Evolutionary conservation across 2,329 filamentous ascomycete species (phyloP), one percentile per base, ranked within the genome.

Genomic region (Rugonectria rugulosa): DNA sequence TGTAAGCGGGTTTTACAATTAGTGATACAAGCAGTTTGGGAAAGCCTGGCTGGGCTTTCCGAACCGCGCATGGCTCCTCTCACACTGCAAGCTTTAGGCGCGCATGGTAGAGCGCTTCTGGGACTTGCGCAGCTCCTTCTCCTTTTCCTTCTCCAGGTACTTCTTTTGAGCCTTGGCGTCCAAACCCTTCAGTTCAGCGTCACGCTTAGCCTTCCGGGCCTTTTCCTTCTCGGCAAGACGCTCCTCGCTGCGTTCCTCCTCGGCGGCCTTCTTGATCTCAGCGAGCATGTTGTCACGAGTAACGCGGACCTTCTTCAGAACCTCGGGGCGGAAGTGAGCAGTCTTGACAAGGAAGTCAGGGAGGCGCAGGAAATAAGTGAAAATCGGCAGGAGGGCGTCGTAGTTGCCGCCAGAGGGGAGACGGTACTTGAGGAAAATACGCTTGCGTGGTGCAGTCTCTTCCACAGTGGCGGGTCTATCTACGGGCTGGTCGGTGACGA

Each of bases 301-400:
- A 59, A 80, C 79, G 68, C 87, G 87, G 64, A 99, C 83, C 81
- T 96, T 96, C 74, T 91, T 91, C 72, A 89, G 78, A 27, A 97
- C 92, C 79, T 98, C 91, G 31, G 91, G 86, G 11, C 95, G 91
- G 87, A 97, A 97, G 75, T 91, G 93, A 10, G 86, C 93, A 21
- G 77, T 77, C 52, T 85, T 79, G 53, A 89, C 92, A 43, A 99
- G 88, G 64, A 84, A 79, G 72, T 99, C 95, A 34, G 92, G 84
- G n/a, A 97, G 78, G 61, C 91, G 89, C 50, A 97, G 75, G 80
- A 95, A 96, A 76, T 90, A 87, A 31, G 83, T 78, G 79, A 97
- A 92, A 57, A 98, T 77, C 21, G 91, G 88, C 17, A 89, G 70
- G n/a, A 91, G 85, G 27, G 77, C 72, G 32, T 81, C 78, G 74